A percentile compares a stretch with the other conserved stretches of the same genome.
Evolutionary conservation across 345 rosid species (phyloP).

Genomic region (Clausena lansium): DNA sequence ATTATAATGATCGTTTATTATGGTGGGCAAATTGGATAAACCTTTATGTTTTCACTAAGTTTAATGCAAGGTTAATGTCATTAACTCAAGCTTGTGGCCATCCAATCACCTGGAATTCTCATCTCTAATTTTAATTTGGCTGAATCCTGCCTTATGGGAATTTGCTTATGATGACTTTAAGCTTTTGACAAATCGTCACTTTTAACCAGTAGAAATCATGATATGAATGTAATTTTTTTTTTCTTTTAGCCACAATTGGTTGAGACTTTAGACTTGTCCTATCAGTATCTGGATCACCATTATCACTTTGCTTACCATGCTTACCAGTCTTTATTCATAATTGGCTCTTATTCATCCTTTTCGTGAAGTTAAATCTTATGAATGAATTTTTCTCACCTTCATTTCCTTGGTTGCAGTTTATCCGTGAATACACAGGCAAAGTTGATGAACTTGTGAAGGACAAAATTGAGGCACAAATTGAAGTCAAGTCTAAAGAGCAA

Average conservation of each 20-base stretch:
- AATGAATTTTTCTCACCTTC: neutral
- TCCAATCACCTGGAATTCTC: neutral
- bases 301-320: neutral
- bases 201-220: neutral
- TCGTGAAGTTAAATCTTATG: neutral
- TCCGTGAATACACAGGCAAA: slow-evolving; percentile 76
- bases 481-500: slow-evolving; percentile 64
- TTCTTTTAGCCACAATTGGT: neutral
- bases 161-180: neutral
- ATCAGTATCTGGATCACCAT: neutral
- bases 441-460: slow-evolving; percentile 83
- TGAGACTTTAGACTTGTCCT: neutral
- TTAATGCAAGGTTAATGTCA: neutral
- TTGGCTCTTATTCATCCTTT: neutral
- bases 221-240: neutral
- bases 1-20: neutral
- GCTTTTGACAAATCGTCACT: neutral
- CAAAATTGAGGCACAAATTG: slow-evolving; percentile 65
- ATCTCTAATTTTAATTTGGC: neutral
- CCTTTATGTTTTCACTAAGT: neutral
- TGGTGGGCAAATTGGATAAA: neutral
- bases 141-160: neutral
- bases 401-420: slow-evolving; percentile 41
- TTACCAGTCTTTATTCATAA: neutral
- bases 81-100: neutral